phyloP scores from a whole-genome alignment of 805 yeast genomes.

The Candida tibetensis region DNA sequence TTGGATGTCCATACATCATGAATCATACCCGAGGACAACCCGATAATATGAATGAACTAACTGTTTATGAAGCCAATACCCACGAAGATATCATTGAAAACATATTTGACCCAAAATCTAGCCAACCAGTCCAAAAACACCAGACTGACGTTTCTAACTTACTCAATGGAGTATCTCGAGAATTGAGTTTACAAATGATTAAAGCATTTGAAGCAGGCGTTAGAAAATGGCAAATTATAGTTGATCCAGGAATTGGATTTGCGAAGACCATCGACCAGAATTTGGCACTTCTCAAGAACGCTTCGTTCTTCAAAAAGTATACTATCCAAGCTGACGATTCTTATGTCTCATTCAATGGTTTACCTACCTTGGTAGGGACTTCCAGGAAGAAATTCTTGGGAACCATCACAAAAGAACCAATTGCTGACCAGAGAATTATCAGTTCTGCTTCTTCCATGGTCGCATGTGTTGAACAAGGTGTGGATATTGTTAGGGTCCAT shows the following conservation, averaged over 20 bases:
- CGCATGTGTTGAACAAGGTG: conserved; percentile 68
- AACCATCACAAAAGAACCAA: conserved; percentile 54
- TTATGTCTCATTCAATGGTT: conserved; percentile 45
- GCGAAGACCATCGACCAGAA: conserved; percentile 82
- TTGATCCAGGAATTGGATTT: conserved; percentile 96
- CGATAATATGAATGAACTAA: conserved; percentile 61
- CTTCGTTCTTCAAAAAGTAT: conserved; percentile 48
- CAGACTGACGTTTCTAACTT: conserved; percentile 32
- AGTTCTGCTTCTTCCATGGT: conserved; percentile 77
- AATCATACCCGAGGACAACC: conserved; percentile 87
- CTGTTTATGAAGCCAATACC: conserved; percentile 47
- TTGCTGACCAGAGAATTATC: conserved; percentile 59
- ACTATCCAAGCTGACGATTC: conserved; percentile 27
- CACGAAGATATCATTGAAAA: conserved; percentile 39
- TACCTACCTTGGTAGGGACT: conserved; percentile 80
- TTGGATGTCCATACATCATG: conserved; percentile 73
- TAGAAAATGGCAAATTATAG: conserved; percentile 81
- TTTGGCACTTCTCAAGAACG: conserved; percentile 56
- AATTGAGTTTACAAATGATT: conserved; percentile 53
- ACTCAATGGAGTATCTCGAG: conserved; percentile 60
- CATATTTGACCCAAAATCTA: conserved; percentile 24
- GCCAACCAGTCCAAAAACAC: conserved; percentile 18
- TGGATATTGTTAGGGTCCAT: conserved; percentile 86
- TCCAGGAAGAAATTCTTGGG: conserved; percentile 89
- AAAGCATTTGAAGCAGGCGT: conserved; percentile 64